phyloP scores from a whole-genome alignment of 352 stramenopile genomes.

The Aphanomyces astaci region DNA sequence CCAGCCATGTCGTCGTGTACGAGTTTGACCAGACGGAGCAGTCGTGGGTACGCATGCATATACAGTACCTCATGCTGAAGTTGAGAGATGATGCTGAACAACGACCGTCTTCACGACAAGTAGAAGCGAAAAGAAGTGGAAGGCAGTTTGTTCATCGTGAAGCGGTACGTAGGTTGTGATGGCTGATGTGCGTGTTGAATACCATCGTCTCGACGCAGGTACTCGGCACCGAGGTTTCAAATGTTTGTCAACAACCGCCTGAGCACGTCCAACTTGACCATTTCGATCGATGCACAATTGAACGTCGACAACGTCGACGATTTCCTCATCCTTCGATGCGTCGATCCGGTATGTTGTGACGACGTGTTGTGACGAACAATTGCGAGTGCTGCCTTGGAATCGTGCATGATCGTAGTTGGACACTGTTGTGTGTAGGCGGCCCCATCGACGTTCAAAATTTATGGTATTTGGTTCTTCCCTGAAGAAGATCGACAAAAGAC shows the following conservation, averaged over 20 bases:
- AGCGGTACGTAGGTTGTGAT: slow-evolving; percentile 36
- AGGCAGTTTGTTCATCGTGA: slow-evolving; percentile 78
- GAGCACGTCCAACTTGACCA: slow-evolving; percentile 81
- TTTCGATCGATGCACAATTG: slow-evolving; percentile 57
- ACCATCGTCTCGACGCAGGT: slow-evolving; percentile 29
- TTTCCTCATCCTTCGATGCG: slow-evolving; percentile 76
- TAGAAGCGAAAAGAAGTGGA: slow-evolving; percentile 85
- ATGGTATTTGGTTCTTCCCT: slow-evolving; percentile 82
- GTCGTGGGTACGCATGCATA: slow-evolving; percentile 56
- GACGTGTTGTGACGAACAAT: no score
- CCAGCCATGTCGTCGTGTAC: slow-evolving; percentile 83
- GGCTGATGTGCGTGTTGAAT: background rate
- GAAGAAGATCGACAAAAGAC: slow-evolving; percentile 80
- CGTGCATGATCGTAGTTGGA: no score
- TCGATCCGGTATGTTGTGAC: slow-evolving; percentile 40
- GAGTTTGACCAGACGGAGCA: slow-evolving; percentile 78
- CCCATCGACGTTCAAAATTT: slow-evolving; percentile 65
- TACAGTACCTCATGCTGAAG: background rate
- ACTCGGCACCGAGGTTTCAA: slow-evolving; percentile 68
- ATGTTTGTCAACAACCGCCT: slow-evolving; percentile 86
- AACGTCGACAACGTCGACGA: slow-evolving; percentile 78
- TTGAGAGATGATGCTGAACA: background rate
- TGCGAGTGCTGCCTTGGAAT: background rate
- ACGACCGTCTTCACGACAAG: background rate
- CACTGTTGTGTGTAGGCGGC: slow-evolving; percentile 30